Evolutionary conservation across 345 rosid genomes (phyloP).

Genomic region (Citrus glauca): DNA sequence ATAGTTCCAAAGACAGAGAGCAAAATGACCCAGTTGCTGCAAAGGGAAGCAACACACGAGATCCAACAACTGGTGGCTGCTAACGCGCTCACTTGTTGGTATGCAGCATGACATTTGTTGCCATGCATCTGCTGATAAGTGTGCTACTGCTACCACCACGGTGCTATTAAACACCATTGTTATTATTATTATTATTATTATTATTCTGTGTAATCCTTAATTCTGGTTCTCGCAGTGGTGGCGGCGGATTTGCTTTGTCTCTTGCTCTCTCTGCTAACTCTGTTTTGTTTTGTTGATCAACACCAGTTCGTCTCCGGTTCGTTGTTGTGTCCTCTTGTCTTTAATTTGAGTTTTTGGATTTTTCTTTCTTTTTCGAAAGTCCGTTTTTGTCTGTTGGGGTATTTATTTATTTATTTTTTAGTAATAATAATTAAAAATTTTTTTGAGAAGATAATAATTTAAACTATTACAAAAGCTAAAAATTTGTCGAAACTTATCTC

Average conservation of each 20-base stretch:
- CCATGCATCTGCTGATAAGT: conserved; percentile 44
- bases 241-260: too few relatives aligned
- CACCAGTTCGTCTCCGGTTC: not conserved
- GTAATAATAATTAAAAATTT: too few relatives aligned
- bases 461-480: too few relatives aligned
- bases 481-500: too few relatives aligned
- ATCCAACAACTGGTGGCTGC: conserved; percentile 51
- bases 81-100: conserved; percentile 36
- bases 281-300: too few relatives aligned
- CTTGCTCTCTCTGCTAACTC: too few relatives aligned
- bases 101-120: conserved; percentile 38
- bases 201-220: too few relatives aligned
- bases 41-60: conserved; percentile 66
- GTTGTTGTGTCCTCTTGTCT: not conserved
- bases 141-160: conserved; percentile 39
- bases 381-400: not conserved
- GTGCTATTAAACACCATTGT: conserved; percentile 54
- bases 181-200: too few relatives aligned
- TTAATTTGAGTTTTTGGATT: not conserved
- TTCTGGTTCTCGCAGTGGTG: too few relatives aligned
- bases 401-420: not conserved
- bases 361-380: not conserved
- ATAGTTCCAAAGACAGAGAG: conserved; percentile 51
- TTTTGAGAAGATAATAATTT: too few relatives aligned
- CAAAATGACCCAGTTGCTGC: conserved; percentile 56